A percentile compares a stretch with the other conserved stretches of the same genome.
phyloP scores from a whole-genome alignment of 2,329 filamentous ascomycete genomes.

The Diaporthe citri region DNA sequence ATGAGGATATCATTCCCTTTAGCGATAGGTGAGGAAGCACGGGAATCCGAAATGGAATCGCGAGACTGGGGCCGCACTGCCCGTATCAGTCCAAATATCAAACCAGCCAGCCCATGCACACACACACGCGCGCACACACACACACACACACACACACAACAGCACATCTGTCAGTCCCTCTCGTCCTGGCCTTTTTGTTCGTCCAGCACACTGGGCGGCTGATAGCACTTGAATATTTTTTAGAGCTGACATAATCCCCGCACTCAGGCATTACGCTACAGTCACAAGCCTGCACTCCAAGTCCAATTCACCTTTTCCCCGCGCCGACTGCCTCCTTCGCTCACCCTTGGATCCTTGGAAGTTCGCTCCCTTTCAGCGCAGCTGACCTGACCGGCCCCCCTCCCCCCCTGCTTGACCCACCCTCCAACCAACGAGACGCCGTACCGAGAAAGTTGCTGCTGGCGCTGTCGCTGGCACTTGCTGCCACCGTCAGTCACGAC shows the following conservation, averaged over 20 bases:
- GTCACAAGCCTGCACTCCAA: background rate
- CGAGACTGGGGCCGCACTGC: constrained; percentile 5
- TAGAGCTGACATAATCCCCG: background rate
- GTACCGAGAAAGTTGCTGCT: constrained; percentile 4
- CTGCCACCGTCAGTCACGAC: background rate
- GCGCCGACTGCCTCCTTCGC: constrained; percentile 10
- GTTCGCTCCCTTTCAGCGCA: background rate
- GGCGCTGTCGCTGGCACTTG: background rate
- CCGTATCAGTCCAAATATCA: constrained; percentile 24
- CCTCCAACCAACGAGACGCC: constrained; percentile 19
- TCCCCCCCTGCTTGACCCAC: constrained; percentile 4
- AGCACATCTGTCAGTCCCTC: background rate
- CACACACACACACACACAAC: background rate
- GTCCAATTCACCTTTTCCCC: constrained; percentile 17
- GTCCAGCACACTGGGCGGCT: background rate
- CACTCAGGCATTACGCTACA: background rate
- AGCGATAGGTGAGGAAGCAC: constrained; percentile 30
- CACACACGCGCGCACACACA: background rate
- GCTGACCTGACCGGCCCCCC: constrained; percentile 13
- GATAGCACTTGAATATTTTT: background rate
- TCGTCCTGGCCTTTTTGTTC: background rate
- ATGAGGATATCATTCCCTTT: constrained; percentile 17
- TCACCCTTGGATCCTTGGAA: constrained; percentile 26
- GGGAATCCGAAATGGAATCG: background rate
- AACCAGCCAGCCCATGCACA: constrained; percentile 7